Base-by-base conservation (phyloP, 768 basidiomycete genomes). In the Leucosporidium scottii region DNA sequence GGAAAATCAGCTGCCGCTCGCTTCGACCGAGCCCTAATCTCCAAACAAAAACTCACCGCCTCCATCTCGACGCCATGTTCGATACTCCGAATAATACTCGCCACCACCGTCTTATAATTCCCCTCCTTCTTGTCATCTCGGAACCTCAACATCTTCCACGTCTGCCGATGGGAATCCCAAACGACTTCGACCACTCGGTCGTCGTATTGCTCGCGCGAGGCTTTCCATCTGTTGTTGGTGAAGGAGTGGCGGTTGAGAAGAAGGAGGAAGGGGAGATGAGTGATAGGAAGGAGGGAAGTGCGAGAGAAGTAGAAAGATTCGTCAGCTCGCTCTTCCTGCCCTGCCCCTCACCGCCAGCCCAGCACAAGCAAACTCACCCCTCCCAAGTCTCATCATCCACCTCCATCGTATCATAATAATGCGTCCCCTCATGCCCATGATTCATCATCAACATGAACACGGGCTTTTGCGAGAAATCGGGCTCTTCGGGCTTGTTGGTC, bases 331-430 rank as follows among this genome's bases (percentile, higher is more conserved):
- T 17, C 39, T 44, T 17, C 39, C 39, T 15, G 10, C 13, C 39
- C 39, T 44, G n/a, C n/a, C 39, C 39, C 15, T 17, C 39, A 6
- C 39, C 39, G 2, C 15, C 39, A 8, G 15, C 39, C 15, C 8
- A 44, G 15, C n/a, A 44, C 8, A 9, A 34, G 34, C 39, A 44
- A 44, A 82, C 91, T 73, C 74, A 94, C 93, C 78, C 81, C 78
- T 93, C 91, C 96, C 96, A 99, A 77, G 96, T 91, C 6, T 86
- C 86, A 74, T 97, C 92, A 1, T 85, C 84, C 17, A 98, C 85
- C 66, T 86, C 83, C 83, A 99, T 84, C 56, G 84, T 82, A 76
- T 99, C 96, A 76, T 87, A 96, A 68, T 82, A 85, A 72, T 91
- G 90, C 75, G 94, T 93, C 17, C 71, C 68, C n/a, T 73, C 71